Conservation (phyloP, 208 protist species). For the Leishmania martiniquensis region DNA sequence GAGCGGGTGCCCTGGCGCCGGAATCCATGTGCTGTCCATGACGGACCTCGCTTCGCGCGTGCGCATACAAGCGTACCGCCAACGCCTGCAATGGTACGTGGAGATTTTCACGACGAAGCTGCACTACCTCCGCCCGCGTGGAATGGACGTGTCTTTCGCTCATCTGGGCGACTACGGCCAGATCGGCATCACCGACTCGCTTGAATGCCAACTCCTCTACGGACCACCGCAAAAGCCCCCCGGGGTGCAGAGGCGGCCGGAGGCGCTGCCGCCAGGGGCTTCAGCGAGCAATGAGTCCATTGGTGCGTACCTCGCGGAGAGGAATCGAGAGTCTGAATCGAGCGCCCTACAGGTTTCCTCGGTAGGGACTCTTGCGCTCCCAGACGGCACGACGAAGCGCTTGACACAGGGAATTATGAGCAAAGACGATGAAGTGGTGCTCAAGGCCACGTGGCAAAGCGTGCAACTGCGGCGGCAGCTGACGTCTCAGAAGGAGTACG, state of each 20-base stretch:
- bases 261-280: slow-evolving; percentile 9
- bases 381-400: slow-evolving; percentile 31
- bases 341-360: slow-evolving; percentile 12
- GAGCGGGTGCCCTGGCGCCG: slow-evolving; percentile 78
- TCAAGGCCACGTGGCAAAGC: slow-evolving; percentile 56
- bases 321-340: slow-evolving; percentile 36
- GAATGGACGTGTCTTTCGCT: slow-evolving; percentile 74
- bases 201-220: slow-evolving; percentile 87
- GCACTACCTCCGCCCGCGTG: slow-evolving; percentile 72
- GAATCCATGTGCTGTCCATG: slow-evolving; percentile 81
- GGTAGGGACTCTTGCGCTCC: slow-evolving; percentile 18
- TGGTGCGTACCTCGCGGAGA: slow-evolving; percentile 39
- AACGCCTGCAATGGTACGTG: slow-evolving; percentile 86
- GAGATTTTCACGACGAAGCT: slow-evolving; percentile 74
- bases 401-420: slow-evolving; percentile 41
- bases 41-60: slow-evolving; percentile 43
- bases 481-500: slow-evolving; percentile 62
- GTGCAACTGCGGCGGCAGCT: slow-evolving; percentile 48
- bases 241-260: slow-evolving; percentile 10
- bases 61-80: slow-evolving; percentile 73
- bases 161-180: slow-evolving; percentile 92
- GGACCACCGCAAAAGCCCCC: slow-evolving; percentile 30
- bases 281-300: slow-evolving; percentile 24
- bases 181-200: slow-evolving; percentile 47
- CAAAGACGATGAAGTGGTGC: slow-evolving; percentile 22